phyloP scores from a whole-genome alignment of 805 yeast genomes.

The Zygoascus bituminiphila region DNA sequence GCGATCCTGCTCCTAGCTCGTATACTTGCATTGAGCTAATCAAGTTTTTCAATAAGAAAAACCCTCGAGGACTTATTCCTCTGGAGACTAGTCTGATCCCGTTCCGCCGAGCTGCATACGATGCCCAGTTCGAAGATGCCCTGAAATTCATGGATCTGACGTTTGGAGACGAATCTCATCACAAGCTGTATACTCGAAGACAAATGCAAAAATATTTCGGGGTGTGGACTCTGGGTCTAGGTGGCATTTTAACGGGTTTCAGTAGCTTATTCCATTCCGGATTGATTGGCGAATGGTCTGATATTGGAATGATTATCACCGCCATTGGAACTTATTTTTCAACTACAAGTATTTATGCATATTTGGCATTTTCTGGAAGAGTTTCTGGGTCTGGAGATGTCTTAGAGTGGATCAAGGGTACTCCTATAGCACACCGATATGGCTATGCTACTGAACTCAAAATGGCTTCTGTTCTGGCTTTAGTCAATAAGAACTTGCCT shows the following conservation, averaged over 20 bases:
- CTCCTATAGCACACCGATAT: slow-evolving; percentile 56
- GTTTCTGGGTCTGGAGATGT: slow-evolving; percentile 46
- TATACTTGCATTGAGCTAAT: slow-evolving; percentile 17
- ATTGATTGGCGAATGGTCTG: slow-evolving; percentile 29
- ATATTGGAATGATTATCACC: slow-evolving; percentile 32
- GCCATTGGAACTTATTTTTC: slow-evolving; percentile 43
- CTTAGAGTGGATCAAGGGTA: slow-evolving; percentile 57
- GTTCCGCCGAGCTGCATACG: slow-evolving; percentile 48
- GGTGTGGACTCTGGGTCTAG: slow-evolving; percentile 25
- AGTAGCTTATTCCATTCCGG: slow-evolving; percentile 40
- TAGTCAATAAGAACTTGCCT: slow-evolving; percentile 46
- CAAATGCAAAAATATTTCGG: slow-evolving; percentile 31
- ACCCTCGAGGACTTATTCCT: slow-evolving; percentile 13
- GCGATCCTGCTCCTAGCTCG: slow-evolving; percentile 20
- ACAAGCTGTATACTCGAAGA: slow-evolving; percentile 32
- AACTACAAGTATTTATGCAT: slow-evolving; percentile 41
- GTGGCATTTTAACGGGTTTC: slow-evolving; percentile 36
- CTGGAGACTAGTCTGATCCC: slow-evolving; percentile 45
- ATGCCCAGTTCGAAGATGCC: slow-evolving; percentile 51
- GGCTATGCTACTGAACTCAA: slow-evolving; percentile 59
- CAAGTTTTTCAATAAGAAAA: slow-evolving; percentile 13
- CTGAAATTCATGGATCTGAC: slow-evolving; percentile 52
- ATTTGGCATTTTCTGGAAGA: slow-evolving; percentile 41
- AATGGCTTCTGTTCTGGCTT: slow-evolving; percentile 57
- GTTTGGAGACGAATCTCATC: slow-evolving; percentile 44